Evolutionary conservation across 129 eudicot genomes (phyloP).

Genomic region (Arctium minus): DNA sequence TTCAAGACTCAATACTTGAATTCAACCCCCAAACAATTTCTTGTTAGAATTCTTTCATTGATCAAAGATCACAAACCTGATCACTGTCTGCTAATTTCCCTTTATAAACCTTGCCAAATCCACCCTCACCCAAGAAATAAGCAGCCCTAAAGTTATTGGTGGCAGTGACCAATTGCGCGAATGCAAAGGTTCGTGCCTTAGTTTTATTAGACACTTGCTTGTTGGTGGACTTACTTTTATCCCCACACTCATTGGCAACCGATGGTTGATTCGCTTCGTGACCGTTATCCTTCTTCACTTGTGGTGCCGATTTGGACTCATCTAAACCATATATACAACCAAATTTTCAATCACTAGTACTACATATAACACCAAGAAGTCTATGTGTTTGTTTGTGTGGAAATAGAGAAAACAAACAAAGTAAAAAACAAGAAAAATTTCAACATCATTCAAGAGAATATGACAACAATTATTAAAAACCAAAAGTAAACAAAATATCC

Average conservation of each 20-base stretch:
- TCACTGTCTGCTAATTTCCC: conserved; percentile 45
- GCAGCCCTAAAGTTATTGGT: conserved; percentile 52
- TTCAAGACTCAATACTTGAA: background rate
- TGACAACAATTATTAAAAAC: conserved; percentile 16
- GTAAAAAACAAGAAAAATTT: conserved; percentile 10
- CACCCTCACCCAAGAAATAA: conserved; percentile 75
- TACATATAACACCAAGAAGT: background rate
- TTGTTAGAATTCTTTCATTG: background rate
- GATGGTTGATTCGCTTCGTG: conserved; percentile 24
- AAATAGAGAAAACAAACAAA: conserved; percentile 8
- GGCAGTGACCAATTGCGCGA: conserved; percentile 49
- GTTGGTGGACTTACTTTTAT: conserved; percentile 2
- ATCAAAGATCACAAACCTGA: conserved; percentile 49
- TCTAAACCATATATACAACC: conserved; percentile 27
- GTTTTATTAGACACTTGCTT: conserved; percentile 19
- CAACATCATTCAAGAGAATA: conserved; percentile 10
- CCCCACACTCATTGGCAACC: conserved; percentile 6
- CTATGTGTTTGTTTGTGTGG: background rate
- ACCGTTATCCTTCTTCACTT: conserved; percentile 28
- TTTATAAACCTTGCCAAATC: conserved; percentile 80
- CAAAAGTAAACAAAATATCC: background rate
- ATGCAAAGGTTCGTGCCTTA: conserved; percentile 46
- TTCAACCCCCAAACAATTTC: background rate
- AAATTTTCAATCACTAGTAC: background rate
- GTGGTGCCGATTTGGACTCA: conserved; percentile 19